A percentile compares a stretch with the other conserved stretches of the same genome.
phyloP scores from a whole-genome alignment of 345 rosid genomes.

The Lepidium aucheri region DNA sequence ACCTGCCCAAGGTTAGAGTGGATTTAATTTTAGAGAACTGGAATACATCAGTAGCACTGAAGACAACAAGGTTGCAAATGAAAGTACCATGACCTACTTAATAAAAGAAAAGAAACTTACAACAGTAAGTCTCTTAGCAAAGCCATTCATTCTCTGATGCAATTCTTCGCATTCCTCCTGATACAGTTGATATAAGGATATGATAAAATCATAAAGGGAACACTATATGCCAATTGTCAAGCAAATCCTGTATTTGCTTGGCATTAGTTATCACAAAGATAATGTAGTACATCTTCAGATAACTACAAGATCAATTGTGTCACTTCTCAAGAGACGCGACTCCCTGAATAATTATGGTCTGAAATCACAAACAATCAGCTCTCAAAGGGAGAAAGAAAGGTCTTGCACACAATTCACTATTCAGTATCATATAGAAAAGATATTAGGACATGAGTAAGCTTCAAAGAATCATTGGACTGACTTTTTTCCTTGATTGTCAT shows the following conservation, averaged over 20 bases:
- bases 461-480: constrained; percentile 43
- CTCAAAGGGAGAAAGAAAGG: background rate
- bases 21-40: background rate
- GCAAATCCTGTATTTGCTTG: background rate
- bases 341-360: background rate
- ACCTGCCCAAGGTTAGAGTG: constrained; percentile 34
- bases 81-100: background rate
- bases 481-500: constrained; percentile 1
- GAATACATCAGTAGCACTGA: background rate
- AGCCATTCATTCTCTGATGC: constrained; percentile 46
- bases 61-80: background rate
- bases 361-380: background rate
- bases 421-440: background rate
- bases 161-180: constrained; percentile 85
- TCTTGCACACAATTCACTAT: background rate
- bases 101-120: constrained; percentile 38
- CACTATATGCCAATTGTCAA: background rate
- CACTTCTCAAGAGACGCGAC: background rate
- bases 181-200: constrained; percentile 22
- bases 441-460: constrained; percentile 30
- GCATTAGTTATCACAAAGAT: background rate
- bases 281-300: background rate
- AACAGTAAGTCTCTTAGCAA: constrained; percentile 46
- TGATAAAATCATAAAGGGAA: background rate
- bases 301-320: background rate